Base-by-base conservation (phyloP, 1,284 basidiomycete species). In the Trametes pubescens region DNA sequence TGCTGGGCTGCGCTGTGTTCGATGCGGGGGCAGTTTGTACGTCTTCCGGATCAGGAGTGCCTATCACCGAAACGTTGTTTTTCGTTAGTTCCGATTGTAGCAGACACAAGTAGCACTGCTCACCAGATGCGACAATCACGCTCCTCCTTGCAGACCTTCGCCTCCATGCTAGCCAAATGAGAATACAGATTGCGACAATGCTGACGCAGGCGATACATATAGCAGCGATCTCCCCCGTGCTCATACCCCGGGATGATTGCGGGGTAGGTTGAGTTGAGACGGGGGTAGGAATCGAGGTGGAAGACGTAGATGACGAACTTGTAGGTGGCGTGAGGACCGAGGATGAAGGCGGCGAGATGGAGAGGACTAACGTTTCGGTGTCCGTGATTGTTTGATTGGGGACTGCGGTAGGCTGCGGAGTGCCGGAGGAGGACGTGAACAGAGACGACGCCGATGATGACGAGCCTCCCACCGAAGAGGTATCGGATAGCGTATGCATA, bases 141-240 rank as follows among this genome's bases (percentile, higher is more conserved):
- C 10, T 10, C 22, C 22, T 21, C 16, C 22, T 18, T 4, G 32
- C 26, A 18, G 18, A 51, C 34, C 61, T 46, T 32, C 21, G 57
- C 51, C 61, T 53, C 47, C 64, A 61, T 0, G 18, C 38, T 16
- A 32, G 46, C 38, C 44, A 58, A 13, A 64, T 22, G 16, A 59
- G n/a, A 11, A 47, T 14, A 9, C n/a, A 32, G 1, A 68, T 56
- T 7, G 38, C 46, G 2, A 63, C 16, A 13, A 59, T 47, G 26
- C 47, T 48, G 0, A 57, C 35, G 22, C 29, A 51, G 24, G 58
- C 59, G n/a, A 64, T 35, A 14, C 49, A 54, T 16, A 65, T 58
- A 22, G 59, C 64, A 7, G 57, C 61, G 37, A 65, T 53, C 21
- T 56, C 61, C 8, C 64, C 64, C 7, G 52, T 26, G 24, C 26